Base-by-base conservation (phyloP, 2,329 filamentous ascomycete genomes). In the Trichoderma sp. region DNA sequence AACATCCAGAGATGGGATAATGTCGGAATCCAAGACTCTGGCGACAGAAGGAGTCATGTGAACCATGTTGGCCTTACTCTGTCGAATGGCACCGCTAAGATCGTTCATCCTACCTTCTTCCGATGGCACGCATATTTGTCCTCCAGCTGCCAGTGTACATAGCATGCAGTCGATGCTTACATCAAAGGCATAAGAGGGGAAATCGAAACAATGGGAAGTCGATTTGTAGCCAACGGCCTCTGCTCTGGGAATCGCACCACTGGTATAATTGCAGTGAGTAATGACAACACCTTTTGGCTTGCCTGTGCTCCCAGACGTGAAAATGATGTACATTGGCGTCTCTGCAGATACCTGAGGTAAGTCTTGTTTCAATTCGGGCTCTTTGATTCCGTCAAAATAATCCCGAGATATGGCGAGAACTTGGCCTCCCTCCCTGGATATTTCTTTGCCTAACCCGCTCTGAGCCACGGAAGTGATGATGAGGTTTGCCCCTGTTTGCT, bases 241-340 rank as follows among this genome's bases (percentile, higher is more conserved):
- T 3, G 83, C 85, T 50, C 86, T 83, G 1, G 86, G 86, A 18
- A 86, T 77, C 6, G 86, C 85, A 38, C 86, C 86, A 64, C 86
- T 87, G 35, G 85, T 85, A 75, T 86, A 88, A 72, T 87, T 87
- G 41, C 81, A 82, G 75, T 89, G 87, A 2, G 85, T 85, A 75
- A 88, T 84, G 63, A 91, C 85, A 4, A 92, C 90, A 27, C 91
- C 91, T 83, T 92, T 92, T 1, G 91, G 91, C 75, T 87, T 88
- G 7, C 91, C 91, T 0, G 91, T 92, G 76, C 89, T 92, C 16
- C 91, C 91, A 0, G 90, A 92, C 12, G 91, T 92, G 80, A 92
- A 92, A 79, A 92, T 91, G 78, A 92, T 89, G 76, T 88, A 89
- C 41, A 88, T 84, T 9, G 86, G 84, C 1, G 84, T 81, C 6